Base-by-base conservation (phyloP, 805 yeast genomes). In the Ascoidea tarda region DNA sequence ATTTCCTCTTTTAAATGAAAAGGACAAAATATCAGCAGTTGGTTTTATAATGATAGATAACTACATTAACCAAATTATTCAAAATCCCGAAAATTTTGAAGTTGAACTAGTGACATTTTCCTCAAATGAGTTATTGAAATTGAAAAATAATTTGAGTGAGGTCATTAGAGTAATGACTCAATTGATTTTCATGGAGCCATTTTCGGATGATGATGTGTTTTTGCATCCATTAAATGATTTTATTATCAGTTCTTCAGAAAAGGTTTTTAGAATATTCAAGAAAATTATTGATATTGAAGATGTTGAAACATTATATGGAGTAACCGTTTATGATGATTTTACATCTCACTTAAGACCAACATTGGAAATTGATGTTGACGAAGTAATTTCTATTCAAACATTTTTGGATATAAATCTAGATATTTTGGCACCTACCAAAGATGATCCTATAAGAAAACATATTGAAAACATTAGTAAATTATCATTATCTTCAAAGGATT, bases 201-300 rank as follows among this genome's bases (percentile, higher is more conserved):
- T 88, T 66, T 76, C 75, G 8, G 57, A 67, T 1, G 72, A 73
- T 21, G 80, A 84, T 58, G 77, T 82, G 50, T 88, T 79, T 63
- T 66, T 86, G 59, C 89, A 85, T 61, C 95, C 96, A 1, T 70
- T 87, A 61, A 85, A 86, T 63, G 91, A 85, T 47, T 86, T 79
- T 60, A 74, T 88, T 46, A 71, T 68, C 50, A 68, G 76, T n/a
- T 73, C 80, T 5, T 66, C 70, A 5, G 80, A 73, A 6, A 69
- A 72, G 8, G 71, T 80, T 49, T 66, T 76, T 45, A 60, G 66
- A 0, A 63, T 79, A 12, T 66, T 84, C 51, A 67, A 66, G 49
- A 65, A 69, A 28, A 62, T 86, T 28, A 75, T 85, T 46, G 72
- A 76, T 53, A 68, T 83, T 44, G 73, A 75, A 31, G 80, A 76